Conservation (phyloP, 2,329 filamentous ascomycete genomes). For the Exophiala alcalophila region DNA sequence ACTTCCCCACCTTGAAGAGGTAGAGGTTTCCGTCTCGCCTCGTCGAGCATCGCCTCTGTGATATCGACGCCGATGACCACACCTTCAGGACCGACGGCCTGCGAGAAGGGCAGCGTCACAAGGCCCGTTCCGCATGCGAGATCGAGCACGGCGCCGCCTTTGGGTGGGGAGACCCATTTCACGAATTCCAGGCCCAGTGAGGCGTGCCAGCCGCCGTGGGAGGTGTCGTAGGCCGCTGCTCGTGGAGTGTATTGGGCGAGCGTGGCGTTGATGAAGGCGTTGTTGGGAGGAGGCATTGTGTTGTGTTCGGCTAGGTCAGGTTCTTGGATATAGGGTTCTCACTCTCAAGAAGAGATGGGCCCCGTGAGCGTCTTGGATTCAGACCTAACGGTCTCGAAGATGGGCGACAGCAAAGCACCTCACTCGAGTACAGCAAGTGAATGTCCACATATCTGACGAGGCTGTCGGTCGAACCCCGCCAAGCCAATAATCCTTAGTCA, state of each 20-base stretch:
- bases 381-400: no score
- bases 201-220: conserved; percentile 36
- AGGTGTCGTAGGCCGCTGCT: conserved; percentile 39
- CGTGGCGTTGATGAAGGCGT: conserved; percentile 8
- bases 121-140: conserved; percentile 48
- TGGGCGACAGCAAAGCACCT: no score
- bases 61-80: conserved; percentile 44
- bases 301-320: neutral
- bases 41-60: conserved; percentile 40
- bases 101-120: conserved; percentile 39
- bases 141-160: conserved; percentile 46
- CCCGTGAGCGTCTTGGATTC: no score
- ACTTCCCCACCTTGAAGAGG: conserved; percentile 1
- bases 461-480: no score
- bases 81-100: conserved; percentile 40
- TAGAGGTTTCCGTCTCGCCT: conserved; percentile 30
- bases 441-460: no score
- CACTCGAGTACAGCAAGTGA: neutral
- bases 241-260: conserved; percentile 34
- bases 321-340: no score
- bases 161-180: conserved; percentile 29
- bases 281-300: conserved; percentile 6
- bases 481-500: no score
- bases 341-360: no score
- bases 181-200: conserved; percentile 41